A percentile compares a stretch with the other conserved stretches of the same genome.
These are phyloP conservation scores for Naganishia albida DNA, from an alignment of 1,284 basidiomycete genomes.

Conservation along the genomic window DNA sequence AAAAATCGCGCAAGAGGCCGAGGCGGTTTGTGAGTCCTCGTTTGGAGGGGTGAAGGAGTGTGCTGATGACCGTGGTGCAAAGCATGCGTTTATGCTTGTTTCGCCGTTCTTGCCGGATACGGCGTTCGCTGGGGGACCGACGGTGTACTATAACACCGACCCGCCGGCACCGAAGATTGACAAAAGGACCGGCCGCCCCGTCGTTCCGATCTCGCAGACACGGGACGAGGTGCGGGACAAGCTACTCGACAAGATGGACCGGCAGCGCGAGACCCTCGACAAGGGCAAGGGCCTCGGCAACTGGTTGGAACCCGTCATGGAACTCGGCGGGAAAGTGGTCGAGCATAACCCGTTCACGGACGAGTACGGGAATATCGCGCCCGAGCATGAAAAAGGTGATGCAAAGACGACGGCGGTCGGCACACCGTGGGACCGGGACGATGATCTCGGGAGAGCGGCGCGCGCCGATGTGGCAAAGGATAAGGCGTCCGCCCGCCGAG, in stretches of 20 bases:
- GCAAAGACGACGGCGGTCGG: slow-evolving; percentile 2
- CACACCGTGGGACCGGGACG: slow-evolving; percentile 27
- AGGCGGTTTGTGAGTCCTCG: slow-evolving; percentile 23
- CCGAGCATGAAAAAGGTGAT: slow-evolving; percentile 8
- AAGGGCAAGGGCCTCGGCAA: slow-evolving; percentile 30
- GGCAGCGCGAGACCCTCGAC: neutral
- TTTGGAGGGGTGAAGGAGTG: too few relatives aligned
- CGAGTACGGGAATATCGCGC: slow-evolving; percentile 21
- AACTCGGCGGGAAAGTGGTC: slow-evolving; percentile 22
- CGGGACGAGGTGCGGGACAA: slow-evolving; percentile 21
- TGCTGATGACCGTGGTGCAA: neutral
- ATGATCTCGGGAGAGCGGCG: neutral
- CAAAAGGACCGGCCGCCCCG: slow-evolving; percentile 3
- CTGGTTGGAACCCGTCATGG: slow-evolving; percentile 30
- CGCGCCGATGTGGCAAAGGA: slow-evolving; percentile 1
- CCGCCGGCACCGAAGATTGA: slow-evolving; percentile 21
- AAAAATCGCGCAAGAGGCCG: slow-evolving; percentile 16
- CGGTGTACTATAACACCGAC: slow-evolving; percentile 2
- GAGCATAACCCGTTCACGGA: slow-evolving; percentile 32
- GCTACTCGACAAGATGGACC: slow-evolving; percentile 22
- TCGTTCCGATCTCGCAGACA: slow-evolving; percentile 17
- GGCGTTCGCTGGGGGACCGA: slow-evolving; percentile 23
- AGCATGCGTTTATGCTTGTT: slow-evolving; percentile 31
- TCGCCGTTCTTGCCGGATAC: slow-evolving; percentile 26
- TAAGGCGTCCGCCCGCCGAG: slow-evolving; percentile 1